Evolutionary conservation across 2,329 filamentous ascomycete genomes (phyloP).

Genomic region (Ascochyta lentis): DNA sequence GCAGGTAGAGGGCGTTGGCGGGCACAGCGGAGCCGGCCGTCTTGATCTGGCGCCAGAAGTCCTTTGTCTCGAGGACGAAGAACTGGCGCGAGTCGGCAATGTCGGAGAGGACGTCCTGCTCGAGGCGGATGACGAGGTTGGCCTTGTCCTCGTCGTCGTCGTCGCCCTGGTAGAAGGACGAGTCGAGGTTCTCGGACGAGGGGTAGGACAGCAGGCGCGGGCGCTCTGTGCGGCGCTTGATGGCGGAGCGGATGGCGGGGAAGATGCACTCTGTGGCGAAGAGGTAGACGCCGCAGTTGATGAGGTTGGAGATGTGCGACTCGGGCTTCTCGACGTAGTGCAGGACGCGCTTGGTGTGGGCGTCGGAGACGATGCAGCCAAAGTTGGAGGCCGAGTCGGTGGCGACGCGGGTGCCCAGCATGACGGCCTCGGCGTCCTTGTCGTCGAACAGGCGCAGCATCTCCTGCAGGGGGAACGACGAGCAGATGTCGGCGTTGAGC

Average conservation of each 20-base stretch:
- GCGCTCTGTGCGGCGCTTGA: constrained; percentile 92
- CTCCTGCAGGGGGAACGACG: constrained; percentile 92
- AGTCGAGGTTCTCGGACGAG: constrained; percentile 89
- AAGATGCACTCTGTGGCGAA: constrained; percentile 96
- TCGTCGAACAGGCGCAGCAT: constrained; percentile 96
- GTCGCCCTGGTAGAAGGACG: constrained; percentile 64
- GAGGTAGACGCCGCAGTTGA: constrained; percentile 99
- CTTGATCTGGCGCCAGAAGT: constrained; percentile 99
- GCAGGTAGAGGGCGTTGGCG: constrained; percentile 94
- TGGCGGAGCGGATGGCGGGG: constrained; percentile 90
- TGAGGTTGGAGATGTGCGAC: constrained; percentile 95
- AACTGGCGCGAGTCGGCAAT: constrained; percentile 97
- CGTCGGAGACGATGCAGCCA: constrained; percentile 94
- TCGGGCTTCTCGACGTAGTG: constrained; percentile 99
- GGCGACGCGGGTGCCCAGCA: constrained; percentile 88
- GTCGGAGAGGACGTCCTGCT: constrained; percentile 96
- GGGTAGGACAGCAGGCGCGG: constrained; percentile 94
- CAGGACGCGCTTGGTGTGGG: constrained; percentile 91
- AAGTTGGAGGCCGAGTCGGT: constrained; percentile 95
- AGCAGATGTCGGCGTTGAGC: constrained; percentile 97
- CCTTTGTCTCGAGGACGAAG: constrained; percentile 97
- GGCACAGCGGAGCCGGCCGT: constrained; percentile 96
- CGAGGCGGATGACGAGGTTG: constrained; percentile 88
- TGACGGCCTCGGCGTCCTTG: constrained; percentile 95
- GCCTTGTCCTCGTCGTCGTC: constrained; percentile 76